phyloP scores from a whole-genome alignment of 2,329 filamentous ascomycete species.

The Hymenoscyphus albidus region DNA sequence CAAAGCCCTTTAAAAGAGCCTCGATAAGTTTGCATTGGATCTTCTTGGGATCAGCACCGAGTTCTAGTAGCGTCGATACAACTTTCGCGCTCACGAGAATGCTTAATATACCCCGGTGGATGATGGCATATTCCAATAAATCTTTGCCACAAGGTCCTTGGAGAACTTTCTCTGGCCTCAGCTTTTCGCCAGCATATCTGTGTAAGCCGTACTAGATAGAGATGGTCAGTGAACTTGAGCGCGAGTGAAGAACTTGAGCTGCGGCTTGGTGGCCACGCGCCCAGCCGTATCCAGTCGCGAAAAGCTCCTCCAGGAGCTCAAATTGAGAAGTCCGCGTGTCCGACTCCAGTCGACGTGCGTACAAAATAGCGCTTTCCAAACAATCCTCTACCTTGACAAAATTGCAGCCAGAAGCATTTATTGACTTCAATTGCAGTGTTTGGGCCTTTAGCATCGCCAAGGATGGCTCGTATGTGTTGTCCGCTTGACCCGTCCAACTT shows the following conservation, averaged over 20 bases:
- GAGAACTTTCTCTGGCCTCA: neutral
- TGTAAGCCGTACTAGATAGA: neutral
- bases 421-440: neutral
- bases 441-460: neutral
- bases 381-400: neutral
- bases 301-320: neutral
- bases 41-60: neutral
- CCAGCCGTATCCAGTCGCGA: neutral
- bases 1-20: too few relatives aligned
- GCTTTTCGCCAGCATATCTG: neutral
- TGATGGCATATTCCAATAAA: neutral
- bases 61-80: neutral
- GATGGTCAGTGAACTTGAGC: neutral
- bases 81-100: neutral
- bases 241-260: neutral
- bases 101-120: too few relatives aligned
- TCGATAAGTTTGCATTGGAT: neutral
- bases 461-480: neutral
- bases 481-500: neutral
- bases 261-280: neutral
- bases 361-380: neutral
- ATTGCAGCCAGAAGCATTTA: neutral
- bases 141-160: neutral
- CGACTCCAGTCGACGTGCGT: neutral
- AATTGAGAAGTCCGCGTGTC: neutral